A percentile compares a stretch with the other conserved stretches of the same genome.
Conservation (phyloP, 768 basidiomycete species). For the Tricholoma sp. region DNA sequence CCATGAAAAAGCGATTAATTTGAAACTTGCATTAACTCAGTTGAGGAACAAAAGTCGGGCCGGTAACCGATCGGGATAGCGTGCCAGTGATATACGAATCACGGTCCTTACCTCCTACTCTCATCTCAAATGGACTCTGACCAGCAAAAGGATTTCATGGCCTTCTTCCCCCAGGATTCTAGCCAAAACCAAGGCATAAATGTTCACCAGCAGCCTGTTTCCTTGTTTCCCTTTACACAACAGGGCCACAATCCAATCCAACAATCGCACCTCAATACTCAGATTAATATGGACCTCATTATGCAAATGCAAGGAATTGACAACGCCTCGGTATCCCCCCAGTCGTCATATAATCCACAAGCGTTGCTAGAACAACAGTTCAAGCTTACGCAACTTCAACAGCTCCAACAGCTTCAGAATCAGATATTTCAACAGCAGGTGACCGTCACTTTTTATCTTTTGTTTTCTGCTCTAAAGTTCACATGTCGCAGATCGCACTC, state of each 20-base stretch:
- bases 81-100: no score
- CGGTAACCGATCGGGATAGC: no score
- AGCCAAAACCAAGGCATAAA: background rate
- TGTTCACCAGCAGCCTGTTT: background rate
- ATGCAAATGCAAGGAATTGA: constrained; percentile 45
- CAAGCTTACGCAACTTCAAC: constrained; percentile 65
- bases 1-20: no score
- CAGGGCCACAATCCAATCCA: background rate
- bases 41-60: no score
- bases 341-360: constrained; percentile 34
- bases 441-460: constrained; percentile 4
- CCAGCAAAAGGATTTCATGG: constrained; percentile 1
- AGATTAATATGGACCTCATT: constrained; percentile 47
- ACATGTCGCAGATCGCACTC: constrained; percentile 36
- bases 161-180: background rate
- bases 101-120: background rate
- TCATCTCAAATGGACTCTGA: background rate
- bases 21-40: no score
- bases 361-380: constrained; percentile 70
- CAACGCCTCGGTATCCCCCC: constrained; percentile 16
- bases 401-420: constrained; percentile 72
- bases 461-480: constrained; percentile 1
- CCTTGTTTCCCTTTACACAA: background rate
- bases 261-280: constrained; percentile 15
- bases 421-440: constrained; percentile 92